Percentiles rank a stretch among this genome's conserved stretches.
Conservation (phyloP, 2,329 filamentous ascomycete genomes). For the Xylaria sp. region DNA sequence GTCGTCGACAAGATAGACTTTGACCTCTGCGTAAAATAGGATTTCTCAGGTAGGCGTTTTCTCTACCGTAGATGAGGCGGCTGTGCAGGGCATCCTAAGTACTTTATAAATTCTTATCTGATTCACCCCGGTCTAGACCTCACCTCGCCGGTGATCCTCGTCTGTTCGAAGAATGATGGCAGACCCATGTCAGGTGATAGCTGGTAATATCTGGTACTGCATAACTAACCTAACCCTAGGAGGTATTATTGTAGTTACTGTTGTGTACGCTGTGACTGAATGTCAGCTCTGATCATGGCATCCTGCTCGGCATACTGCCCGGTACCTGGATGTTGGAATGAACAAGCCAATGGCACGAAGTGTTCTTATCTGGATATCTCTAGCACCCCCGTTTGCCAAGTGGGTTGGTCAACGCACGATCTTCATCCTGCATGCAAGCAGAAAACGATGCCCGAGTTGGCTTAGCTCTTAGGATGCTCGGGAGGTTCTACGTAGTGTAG, state of each 20-base stretch:
- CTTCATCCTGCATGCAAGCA: slow-evolving; percentile 10
- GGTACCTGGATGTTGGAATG: slow-evolving; percentile 11
- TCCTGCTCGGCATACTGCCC: slow-evolving; percentile 2
- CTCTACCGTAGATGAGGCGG: slow-evolving; percentile 1
- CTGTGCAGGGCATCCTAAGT: slow-evolving; percentile 1
- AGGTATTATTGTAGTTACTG: neutral
- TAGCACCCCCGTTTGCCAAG: slow-evolving; percentile 18
- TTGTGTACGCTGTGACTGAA: neutral
- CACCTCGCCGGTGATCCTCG: neutral
- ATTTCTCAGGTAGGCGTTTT: neutral
- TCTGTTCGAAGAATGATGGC: neutral
- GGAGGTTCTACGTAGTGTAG: neutral
- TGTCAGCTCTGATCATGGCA: slow-evolving; percentile 1
- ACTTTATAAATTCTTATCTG: slow-evolving; percentile 31
- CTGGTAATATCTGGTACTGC: neutral
- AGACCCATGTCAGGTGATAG: slow-evolving; percentile 24
- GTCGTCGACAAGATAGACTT: neutral
- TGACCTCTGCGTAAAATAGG: neutral
- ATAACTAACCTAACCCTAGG: neutral
- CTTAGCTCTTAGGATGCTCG: neutral
- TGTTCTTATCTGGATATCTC: slow-evolving; percentile 26
- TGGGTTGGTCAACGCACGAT: slow-evolving; percentile 20
- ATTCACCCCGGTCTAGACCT: slow-evolving; percentile 7
- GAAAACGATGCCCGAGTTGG: neutral
- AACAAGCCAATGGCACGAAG: slow-evolving; percentile 31